Conservation (phyloP, 805 yeast species). For the Kuraishia ogatae region DNA sequence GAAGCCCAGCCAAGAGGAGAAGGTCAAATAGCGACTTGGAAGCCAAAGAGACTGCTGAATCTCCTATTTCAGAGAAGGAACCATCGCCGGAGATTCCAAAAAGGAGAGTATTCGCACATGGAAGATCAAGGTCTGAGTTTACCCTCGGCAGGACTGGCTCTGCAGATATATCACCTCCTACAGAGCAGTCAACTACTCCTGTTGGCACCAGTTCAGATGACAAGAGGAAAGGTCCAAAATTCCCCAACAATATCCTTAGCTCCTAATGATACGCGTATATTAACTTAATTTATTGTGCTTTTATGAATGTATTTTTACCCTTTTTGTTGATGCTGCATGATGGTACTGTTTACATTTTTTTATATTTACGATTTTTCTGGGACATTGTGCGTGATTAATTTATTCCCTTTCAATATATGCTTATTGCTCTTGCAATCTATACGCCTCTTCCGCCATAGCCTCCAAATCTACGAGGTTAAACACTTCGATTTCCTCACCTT, state of each 20-base stretch:
- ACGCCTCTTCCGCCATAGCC: constrained; percentile 44
- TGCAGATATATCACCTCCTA: background rate
- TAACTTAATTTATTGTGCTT: background rate
- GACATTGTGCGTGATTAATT: background rate
- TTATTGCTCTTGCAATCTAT: constrained; percentile 5
- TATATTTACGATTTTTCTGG: background rate
- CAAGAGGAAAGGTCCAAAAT: constrained; percentile 1
- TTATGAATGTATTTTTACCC: background rate
- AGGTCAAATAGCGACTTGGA: background rate
- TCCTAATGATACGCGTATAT: constrained; percentile 1
- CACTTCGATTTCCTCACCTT: constrained; percentile 10
- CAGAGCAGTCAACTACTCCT: background rate
- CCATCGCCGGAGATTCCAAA: background rate
- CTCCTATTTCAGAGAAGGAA: background rate
- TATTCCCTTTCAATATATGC: background rate
- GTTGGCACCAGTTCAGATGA: background rate
- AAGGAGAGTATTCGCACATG: background rate
- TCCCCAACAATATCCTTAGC: constrained; percentile 11
- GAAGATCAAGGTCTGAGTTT: background rate
- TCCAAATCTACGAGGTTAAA: constrained; percentile 39
- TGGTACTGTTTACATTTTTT: background rate
- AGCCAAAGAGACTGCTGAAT: background rate
- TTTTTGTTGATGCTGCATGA: background rate
- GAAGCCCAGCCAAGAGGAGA: background rate
- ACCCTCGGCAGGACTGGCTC: background rate